A percentile compares a stretch with the other conserved stretches of the same genome.
These are phyloP conservation scores for Microdochium nivale DNA, from an alignment of 2,329 filamentous ascomycete genomes.

Conservation along the genomic window DNA sequence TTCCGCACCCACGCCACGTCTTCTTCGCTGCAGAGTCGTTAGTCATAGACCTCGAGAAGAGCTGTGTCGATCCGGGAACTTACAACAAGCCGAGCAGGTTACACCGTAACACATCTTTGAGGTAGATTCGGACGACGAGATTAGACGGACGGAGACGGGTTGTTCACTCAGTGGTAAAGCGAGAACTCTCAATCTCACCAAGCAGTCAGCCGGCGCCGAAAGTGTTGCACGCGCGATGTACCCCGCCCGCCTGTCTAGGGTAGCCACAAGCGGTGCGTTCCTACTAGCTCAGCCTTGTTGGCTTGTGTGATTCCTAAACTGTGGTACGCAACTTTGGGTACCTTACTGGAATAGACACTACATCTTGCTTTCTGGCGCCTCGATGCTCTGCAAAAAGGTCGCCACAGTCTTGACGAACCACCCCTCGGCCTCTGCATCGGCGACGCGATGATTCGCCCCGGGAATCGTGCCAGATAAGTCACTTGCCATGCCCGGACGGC, in stretches of 20 bases:
- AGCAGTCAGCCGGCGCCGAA: no score
- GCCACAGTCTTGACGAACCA: conserved; percentile 41
- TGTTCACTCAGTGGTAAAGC: no score
- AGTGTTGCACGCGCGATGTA: no score
- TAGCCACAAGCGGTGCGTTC: no score
- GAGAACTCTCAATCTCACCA: no score
- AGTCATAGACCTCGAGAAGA: no score
- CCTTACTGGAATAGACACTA: not conserved
- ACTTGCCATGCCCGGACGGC: conserved; percentile 33
- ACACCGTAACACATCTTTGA: conserved; percentile 17
- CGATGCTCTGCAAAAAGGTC: conserved; percentile 30
- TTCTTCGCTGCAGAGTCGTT: conserved; percentile 28
- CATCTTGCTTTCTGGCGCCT: not conserved
- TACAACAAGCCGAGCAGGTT: conserved; percentile 13
- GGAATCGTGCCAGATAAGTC: conserved; percentile 44
- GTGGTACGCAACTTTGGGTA: not conserved
- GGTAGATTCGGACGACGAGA: no score
- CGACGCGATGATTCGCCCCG: conserved; percentile 41
- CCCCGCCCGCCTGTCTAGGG: no score
- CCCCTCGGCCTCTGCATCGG: conserved; percentile 31
- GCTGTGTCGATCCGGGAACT: conserved; percentile 2
- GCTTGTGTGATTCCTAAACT: no score
- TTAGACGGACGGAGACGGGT: no score
- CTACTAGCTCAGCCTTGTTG: no score
- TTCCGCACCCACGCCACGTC: conserved; percentile 41